Evolutionary conservation across 345 rosid species (phyloP), one percentile per base, ranked within the genome.

Genomic region (Camelina neglecta): DNA sequence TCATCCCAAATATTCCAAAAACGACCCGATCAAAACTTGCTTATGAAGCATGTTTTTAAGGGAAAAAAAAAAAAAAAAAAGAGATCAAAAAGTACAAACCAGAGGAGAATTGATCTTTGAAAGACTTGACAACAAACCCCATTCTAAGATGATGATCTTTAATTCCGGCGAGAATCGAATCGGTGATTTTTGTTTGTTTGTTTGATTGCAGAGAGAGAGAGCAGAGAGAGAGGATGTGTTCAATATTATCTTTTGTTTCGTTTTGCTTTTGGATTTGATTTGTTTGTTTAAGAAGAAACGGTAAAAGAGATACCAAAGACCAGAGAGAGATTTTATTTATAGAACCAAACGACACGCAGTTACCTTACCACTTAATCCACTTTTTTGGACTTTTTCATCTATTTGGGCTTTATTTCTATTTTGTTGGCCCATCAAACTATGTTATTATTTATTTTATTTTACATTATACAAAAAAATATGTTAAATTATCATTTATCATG

Each of bases 61-160:
- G 18, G 64, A n/a, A 51, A 51, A 31, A 58, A 16, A 15, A 58
- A 16, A 15, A 20, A 69, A 6, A 60, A 21, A 1, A 21, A 21
- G 48, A 60, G 16, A 3, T 42, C 47, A 11, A 29, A 42, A 44
- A 2, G 13, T 10, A 65, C 73, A 21, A 72, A 77, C 81, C 81
- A 60, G 69, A 29, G 0, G 81, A 72, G 77, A 78, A 67, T 41
- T 73, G 81, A 60, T 78, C 81, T 69, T 78, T 78, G 81, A 78
- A 78, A 16, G 77, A 78, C 81, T 72, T 78, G 47, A 77, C 75
- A 50, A 72, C 65, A 24, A 60, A 36, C 15, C 74, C 81, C 81
- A 78, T 77, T 67, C 38, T 35, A 0, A 11, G 15, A 70, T 39
- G 5, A 29, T 29, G 15, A 42, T 10, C 1, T 54, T 51, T n/a